These are phyloP conservation scores for Ramaria rubella DNA, from an alignment of 768 basidiomycete genomes.

Conservation along the genomic window DNA sequence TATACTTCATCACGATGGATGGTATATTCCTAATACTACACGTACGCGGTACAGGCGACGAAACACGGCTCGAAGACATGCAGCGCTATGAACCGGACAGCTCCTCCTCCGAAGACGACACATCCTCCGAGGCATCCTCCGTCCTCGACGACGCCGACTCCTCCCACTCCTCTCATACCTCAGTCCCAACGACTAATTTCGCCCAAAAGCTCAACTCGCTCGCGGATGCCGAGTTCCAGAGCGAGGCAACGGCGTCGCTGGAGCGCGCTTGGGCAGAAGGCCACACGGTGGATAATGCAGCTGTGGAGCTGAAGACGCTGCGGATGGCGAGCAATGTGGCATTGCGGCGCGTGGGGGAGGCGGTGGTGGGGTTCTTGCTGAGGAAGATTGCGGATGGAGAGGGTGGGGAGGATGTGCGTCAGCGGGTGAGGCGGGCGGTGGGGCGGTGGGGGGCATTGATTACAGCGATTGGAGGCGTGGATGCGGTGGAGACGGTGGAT, in stretches of 20 bases:
- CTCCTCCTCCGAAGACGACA: slow-evolving; percentile 41
- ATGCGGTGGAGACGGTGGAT: slow-evolving; percentile 73
- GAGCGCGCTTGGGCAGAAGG: slow-evolving; percentile 89
- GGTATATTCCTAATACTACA: not conserved
- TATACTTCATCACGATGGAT: not conserved
- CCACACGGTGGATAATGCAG: slow-evolving; percentile 87
- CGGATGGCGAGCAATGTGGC: slow-evolving; percentile 96
- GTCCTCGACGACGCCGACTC: slow-evolving; percentile 36
- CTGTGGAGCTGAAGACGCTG: slow-evolving; percentile 91
- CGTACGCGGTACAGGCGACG: slow-evolving; percentile 42
- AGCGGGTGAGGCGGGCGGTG: slow-evolving; percentile 57
- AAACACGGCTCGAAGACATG: slow-evolving; percentile 45
- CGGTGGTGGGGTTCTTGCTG: slow-evolving; percentile 81
- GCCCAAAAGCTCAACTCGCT: slow-evolving; percentile 27
- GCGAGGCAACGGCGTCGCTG: slow-evolving; percentile 76
- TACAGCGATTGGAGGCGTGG: slow-evolving; percentile 72
- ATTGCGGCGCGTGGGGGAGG: slow-evolving; percentile 76
- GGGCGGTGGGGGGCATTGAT: slow-evolving; percentile 80
- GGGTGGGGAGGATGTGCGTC: slow-evolving; percentile 43
- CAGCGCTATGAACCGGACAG: slow-evolving; percentile 51
- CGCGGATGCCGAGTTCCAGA: slow-evolving; percentile 62
- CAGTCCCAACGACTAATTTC: slow-evolving; percentile 32
- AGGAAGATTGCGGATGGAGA: slow-evolving; percentile 56
- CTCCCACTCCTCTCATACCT: slow-evolving; percentile 31
- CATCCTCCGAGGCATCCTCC: slow-evolving; percentile 23